Conservation (phyloP, 177 flowering plant species). For the Tripterygium wilfordii region DNA sequence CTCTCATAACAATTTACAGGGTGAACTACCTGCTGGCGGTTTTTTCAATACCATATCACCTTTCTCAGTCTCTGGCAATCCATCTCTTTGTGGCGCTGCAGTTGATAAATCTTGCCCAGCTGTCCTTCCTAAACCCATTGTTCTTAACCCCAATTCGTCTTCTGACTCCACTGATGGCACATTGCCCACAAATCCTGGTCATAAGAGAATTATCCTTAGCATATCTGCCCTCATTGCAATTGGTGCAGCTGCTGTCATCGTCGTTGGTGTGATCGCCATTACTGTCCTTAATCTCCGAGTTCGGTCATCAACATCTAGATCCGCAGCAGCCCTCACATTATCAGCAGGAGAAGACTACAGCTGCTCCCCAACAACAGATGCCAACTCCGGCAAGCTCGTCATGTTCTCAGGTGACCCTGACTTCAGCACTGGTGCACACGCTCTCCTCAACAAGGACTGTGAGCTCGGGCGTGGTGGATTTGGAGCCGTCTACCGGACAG, state of each 20-base stretch:
- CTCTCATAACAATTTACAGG: slow-evolving; percentile 75
- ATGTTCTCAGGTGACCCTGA: slow-evolving; percentile 89
- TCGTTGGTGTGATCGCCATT: slow-evolving; percentile 79
- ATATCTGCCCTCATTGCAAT: slow-evolving; percentile 92
- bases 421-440: slow-evolving; percentile 68
- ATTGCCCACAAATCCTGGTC: slow-evolving; percentile 37
- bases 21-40: slow-evolving; percentile 80
- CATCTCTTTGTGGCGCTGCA: slow-evolving; percentile 70
- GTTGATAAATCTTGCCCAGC: slow-evolving; percentile 73
- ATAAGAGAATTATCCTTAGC: slow-evolving; percentile 78
- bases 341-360: slow-evolving; percentile 70
- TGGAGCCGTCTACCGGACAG: slow-evolving; percentile 80
- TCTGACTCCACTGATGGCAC: slow-evolving; percentile 33
- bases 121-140: slow-evolving; percentile 88
- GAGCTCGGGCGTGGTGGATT: slow-evolving; percentile 96
- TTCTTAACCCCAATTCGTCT: slow-evolving; percentile 82
- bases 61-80: slow-evolving; percentile 68
- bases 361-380: slow-evolving; percentile 64
- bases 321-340: slow-evolving; percentile 50
- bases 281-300: slow-evolving; percentile 77
- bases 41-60: slow-evolving; percentile 80
- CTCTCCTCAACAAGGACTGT: slow-evolving; percentile 76
- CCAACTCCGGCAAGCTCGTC: slow-evolving; percentile 82
- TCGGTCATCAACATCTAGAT: slow-evolving; percentile 47
- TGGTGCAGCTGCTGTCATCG: slow-evolving; percentile 85